Base-by-base conservation (phyloP, 345 rosid genomes). In the Camelina laxa region DNA sequence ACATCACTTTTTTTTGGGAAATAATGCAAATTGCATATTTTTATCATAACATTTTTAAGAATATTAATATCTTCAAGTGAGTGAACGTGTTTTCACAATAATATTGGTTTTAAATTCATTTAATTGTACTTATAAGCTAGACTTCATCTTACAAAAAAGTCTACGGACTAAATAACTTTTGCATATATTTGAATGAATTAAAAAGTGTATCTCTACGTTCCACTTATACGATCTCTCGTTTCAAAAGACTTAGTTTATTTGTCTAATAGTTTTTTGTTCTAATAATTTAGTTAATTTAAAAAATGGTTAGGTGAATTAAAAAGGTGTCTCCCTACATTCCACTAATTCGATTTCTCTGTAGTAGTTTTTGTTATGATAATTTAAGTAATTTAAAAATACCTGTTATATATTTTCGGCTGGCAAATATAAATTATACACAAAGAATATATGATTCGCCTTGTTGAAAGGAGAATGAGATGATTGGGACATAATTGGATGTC, bases 361-460 rank as follows among this genome's bases (percentile, higher is more conserved):
- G 9, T 7, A 33, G 36, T 33, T 33, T 33, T 33, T 6, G 36
- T 33, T 33, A 7, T 33, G 36, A 33, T 7, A 33, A 7, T 33
- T 7, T 33, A 33, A 33, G 36, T 0, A 33, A 33, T 33, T 33
- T 33, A 33, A 33, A 33, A 7, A 33, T 33, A 33, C 0, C 2
- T 33, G 36, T 0, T 75, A 50, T 58, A 60, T 1, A 14, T 59
- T 75, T 67, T 9, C 24, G 67, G 79, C 68, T 75, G 73, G 55
- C 42, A 49, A 30, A 39, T 48, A 60, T 22, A 59, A 53, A 75
- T 60, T 59, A 49, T 51, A 53, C 66, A 45, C 60, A 66, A 42
- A 45, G 67, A 67, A 74, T 53, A 75, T 75, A 67, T 75, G 74
- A 75, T 67, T 75, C 69, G 55, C 79, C 79, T 75, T 75, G 21